Percentiles rank a stretch among this genome's conserved stretches.
These are phyloP conservation scores for Lithocarpus polystachyus DNA, from an alignment of 306 rosid species.

Conservation along the genomic window DNA sequence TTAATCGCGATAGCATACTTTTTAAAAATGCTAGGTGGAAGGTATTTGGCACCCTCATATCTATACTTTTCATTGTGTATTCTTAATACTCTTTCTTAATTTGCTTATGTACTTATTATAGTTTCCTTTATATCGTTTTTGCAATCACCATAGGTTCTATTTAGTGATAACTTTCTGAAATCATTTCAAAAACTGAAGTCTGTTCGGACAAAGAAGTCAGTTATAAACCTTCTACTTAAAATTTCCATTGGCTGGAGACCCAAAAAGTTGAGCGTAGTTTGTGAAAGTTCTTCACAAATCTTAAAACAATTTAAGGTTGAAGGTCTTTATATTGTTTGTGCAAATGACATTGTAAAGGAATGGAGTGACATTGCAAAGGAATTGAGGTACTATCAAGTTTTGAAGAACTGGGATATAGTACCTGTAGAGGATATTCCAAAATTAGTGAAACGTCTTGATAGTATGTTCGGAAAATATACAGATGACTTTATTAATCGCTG, in stretches of 20 bases:
- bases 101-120: background rate
- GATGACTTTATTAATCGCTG: slow-evolving; percentile 55
- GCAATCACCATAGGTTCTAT: slow-evolving; percentile 43
- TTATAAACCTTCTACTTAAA: slow-evolving; percentile 48
- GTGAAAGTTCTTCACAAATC: slow-evolving; percentile 46
- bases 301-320: slow-evolving; percentile 60
- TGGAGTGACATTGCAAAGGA: slow-evolving; percentile 41
- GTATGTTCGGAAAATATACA: slow-evolving; percentile 49
- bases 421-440: slow-evolving; percentile 54
- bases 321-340: slow-evolving; percentile 44
- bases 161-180: slow-evolving; percentile 64
- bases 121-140: background rate
- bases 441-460: slow-evolving; percentile 50
- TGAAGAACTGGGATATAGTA: slow-evolving; percentile 71
- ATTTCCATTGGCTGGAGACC: slow-evolving; percentile 82
- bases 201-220: slow-evolving; percentile 33
- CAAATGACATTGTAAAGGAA: slow-evolving; percentile 58
- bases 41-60: slow-evolving; percentile 31
- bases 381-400: slow-evolving; percentile 38
- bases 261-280: slow-evolving; percentile 29
- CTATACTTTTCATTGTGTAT: background rate
- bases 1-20: slow-evolving; percentile 45
- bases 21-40: slow-evolving; percentile 66
- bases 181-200: slow-evolving; percentile 54
- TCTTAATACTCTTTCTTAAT: background rate